phyloP scores from a whole-genome alignment of 2,329 filamentous ascomycete species.

The Verruconis gallopava region DNA sequence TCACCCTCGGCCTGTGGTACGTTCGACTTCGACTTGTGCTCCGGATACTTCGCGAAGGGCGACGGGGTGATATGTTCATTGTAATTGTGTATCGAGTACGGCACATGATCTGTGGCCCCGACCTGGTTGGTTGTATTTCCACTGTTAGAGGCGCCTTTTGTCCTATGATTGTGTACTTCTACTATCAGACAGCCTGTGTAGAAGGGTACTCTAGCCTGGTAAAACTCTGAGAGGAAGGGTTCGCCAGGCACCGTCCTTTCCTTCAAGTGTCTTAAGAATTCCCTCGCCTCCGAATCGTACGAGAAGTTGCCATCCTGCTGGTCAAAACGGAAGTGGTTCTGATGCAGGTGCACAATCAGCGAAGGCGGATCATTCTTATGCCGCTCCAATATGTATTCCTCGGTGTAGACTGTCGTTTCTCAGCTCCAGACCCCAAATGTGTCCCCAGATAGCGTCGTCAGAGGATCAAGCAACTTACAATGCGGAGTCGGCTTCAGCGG shows the following conservation, averaged over 20 bases:
- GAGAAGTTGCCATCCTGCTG: slow-evolving; percentile 84
- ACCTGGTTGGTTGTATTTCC: slow-evolving; percentile 33
- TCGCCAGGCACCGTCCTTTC: slow-evolving; percentile 76
- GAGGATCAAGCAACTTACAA: background rate
- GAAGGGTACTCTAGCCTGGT: slow-evolving; percentile 58
- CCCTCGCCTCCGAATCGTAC: slow-evolving; percentile 84
- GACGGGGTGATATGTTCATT: slow-evolving; percentile 86
- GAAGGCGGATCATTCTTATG: slow-evolving; percentile 63
- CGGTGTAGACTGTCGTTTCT: slow-evolving; percentile 48
- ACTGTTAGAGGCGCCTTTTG: slow-evolving; percentile 44
- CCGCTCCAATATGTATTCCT: slow-evolving; percentile 70
- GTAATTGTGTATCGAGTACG: slow-evolving; percentile 85
- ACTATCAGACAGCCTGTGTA: slow-evolving; percentile 94
- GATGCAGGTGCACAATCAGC: slow-evolving; percentile 72
- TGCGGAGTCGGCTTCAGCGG: background rate
- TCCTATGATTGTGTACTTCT: slow-evolving; percentile 79
- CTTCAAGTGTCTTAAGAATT: slow-evolving; percentile 65
- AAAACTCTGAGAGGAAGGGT: slow-evolving; percentile 62
- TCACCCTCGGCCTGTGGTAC: slow-evolving; percentile 16
- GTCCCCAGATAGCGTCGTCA: background rate
- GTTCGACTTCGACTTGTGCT: slow-evolving; percentile 16
- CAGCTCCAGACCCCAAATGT: background rate
- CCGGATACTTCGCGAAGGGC: slow-evolving; percentile 61
- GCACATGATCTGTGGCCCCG: slow-evolving; percentile 39
- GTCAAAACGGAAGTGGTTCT: slow-evolving; percentile 82